These are phyloP conservation scores for Pigoraptor vietnamica DNA, from an alignment of 78 protist species.

Conservation along the genomic window DNA sequence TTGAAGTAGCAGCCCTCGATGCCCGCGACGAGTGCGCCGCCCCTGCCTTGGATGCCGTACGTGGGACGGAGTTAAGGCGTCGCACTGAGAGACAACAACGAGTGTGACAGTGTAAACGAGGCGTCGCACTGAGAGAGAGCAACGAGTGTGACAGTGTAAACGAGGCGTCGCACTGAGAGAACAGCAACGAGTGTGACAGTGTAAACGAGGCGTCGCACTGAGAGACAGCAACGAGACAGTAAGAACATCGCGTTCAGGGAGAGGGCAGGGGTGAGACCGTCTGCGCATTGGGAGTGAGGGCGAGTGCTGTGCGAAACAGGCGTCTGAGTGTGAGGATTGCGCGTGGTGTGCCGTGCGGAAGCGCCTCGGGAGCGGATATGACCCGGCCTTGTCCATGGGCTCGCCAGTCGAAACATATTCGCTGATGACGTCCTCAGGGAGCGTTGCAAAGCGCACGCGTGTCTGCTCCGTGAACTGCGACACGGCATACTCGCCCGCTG, in stretches of 20 bases:
- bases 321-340: too few relatives aligned
- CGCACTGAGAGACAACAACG: not conserved
- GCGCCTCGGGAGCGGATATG: not conserved
- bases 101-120: too few relatives aligned
- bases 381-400: slow-evolving; percentile 16
- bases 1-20: slow-evolving; percentile 42
- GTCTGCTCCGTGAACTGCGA: not conserved
- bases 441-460: slow-evolving; percentile 21
- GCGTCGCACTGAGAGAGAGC: too few relatives aligned
- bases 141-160: too few relatives aligned
- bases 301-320: too few relatives aligned
- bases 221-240: not conserved
- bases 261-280: too few relatives aligned
- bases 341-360: too few relatives aligned
- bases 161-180: too few relatives aligned
- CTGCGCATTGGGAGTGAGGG: too few relatives aligned
- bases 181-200: too few relatives aligned
- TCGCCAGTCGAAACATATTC: slow-evolving; percentile 39
- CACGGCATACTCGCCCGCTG: not conserved
- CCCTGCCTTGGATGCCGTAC: slow-evolving; percentile 54
- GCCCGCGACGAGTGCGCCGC: slow-evolving; percentile 16
- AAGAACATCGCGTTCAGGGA: too few relatives aligned
- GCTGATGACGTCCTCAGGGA: not conserved
- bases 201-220: not conserved
- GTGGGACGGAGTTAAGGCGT: slow-evolving; percentile 23